Conservation (phyloP, 176 grass and related monocot genomes). For the Chloris gayana region DNA sequence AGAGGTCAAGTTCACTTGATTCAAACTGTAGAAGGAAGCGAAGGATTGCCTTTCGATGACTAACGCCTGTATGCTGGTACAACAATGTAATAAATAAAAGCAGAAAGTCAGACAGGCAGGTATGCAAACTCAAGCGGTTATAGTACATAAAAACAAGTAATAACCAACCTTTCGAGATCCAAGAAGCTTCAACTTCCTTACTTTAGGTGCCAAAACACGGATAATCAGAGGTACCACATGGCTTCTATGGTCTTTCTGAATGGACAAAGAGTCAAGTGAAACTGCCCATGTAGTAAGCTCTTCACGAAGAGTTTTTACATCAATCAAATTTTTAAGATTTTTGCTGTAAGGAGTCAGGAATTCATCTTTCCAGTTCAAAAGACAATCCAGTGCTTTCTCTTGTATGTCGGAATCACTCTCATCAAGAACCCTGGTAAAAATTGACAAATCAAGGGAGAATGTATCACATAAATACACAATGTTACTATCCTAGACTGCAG, state of each 20-base stretch:
- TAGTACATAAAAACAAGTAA: conserved; percentile 26
- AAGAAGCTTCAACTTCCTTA: conserved; percentile 81
- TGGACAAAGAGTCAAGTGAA: conserved; percentile 67
- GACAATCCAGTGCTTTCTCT: conserved; percentile 80
- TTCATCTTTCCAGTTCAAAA: conserved; percentile 89
- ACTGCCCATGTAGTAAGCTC: conserved; percentile 91
- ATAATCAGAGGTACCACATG: conserved; percentile 77
- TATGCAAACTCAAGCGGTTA: background rate
- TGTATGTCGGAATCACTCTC: conserved; percentile 85
- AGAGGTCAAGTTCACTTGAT: conserved; percentile 77
- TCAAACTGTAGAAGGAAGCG: conserved; percentile 89
- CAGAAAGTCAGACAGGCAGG: background rate
- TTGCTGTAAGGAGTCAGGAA: conserved; percentile 63
- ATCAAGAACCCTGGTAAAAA: conserved; percentile 75
- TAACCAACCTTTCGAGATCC: conserved; percentile 87
- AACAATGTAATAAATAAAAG: conserved; percentile 29
- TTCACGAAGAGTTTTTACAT: conserved; percentile 76
- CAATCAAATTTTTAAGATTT: conserved; percentile 73
- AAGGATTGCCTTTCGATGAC: conserved; percentile 82
- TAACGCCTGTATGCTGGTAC: conserved; percentile 81
- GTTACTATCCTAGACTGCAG: background rate
- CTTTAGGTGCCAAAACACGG: conserved; percentile 78
- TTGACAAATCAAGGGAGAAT: conserved; percentile 9
- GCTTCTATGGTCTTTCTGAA: conserved; percentile 77
- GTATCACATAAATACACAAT: conserved; percentile 22